Conservation (phyloP, 805 yeast species). For the Saccharomycodes ludwigii region DNA sequence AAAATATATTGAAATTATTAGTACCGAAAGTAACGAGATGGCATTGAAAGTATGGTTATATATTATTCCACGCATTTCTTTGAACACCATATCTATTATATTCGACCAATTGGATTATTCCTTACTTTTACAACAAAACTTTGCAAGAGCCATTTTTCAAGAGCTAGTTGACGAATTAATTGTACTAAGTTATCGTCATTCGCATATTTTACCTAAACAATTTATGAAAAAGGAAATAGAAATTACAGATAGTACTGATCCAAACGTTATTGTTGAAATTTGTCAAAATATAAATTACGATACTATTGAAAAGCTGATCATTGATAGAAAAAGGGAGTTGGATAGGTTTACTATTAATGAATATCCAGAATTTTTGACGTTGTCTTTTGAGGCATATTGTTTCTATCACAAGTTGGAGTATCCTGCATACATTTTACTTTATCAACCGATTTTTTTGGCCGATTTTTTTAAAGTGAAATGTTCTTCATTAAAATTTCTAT, state of each 20-base stretch:
- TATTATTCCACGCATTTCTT: conserved; percentile 19
- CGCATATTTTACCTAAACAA: conserved; percentile 8
- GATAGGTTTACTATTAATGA: conserved; percentile 17
- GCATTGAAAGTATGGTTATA: conserved; percentile 19
- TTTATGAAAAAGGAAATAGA: too few species aligned
- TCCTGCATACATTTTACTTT: conserved; percentile 20
- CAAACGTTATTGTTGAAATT: neutral
- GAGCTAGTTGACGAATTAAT: conserved; percentile 19
- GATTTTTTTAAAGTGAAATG: conserved; percentile 12
- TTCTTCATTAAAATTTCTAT: conserved; percentile 19
- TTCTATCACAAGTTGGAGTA: conserved; percentile 22
- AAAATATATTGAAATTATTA: conserved; percentile 12
- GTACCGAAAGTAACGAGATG: conserved; percentile 10
- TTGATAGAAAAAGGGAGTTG: conserved; percentile 14
- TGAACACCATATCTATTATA: conserved; percentile 21
- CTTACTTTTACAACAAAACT: conserved; percentile 12
- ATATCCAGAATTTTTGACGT: conserved; percentile 21
- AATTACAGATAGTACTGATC: too few species aligned
- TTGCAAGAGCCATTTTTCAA: conserved; percentile 16
- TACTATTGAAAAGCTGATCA: conserved; percentile 12
- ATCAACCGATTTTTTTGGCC: conserved; percentile 18
- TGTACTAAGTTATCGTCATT: conserved; percentile 16
- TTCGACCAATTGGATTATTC: conserved; percentile 21
- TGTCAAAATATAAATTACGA: conserved; percentile 10
- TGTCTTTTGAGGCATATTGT: conserved; percentile 25